phyloP scores from a whole-genome alignment of 768 basidiomycete species.

The Porphyrellus cyaneotinctus region DNA sequence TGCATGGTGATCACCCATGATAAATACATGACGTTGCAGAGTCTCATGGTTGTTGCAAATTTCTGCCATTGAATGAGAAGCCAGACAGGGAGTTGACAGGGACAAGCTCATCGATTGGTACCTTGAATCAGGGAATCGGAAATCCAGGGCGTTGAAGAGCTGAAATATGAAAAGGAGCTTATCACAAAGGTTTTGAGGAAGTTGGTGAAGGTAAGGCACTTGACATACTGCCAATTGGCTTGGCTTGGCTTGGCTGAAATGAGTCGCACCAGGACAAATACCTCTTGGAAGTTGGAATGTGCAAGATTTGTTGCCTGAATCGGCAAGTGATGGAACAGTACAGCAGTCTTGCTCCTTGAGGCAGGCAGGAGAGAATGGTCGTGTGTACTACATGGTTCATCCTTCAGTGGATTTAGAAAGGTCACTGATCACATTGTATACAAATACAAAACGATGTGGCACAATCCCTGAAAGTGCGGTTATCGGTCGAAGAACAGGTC shows the following conservation, averaged over 20 bases:
- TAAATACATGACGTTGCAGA: constrained; percentile 87
- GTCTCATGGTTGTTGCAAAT: constrained; percentile 83
- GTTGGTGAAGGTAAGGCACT: constrained; percentile 71
- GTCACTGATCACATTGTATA: constrained; percentile 73
- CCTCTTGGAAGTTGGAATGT: constrained; percentile 81
- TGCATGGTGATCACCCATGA: constrained; percentile 95
- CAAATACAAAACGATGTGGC: constrained; percentile 52
- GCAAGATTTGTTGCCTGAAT: constrained; percentile 67
- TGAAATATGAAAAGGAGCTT: constrained; percentile 88
- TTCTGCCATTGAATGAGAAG: constrained; percentile 68
- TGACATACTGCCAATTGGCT: not conserved
- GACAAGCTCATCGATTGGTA: constrained; percentile 98
- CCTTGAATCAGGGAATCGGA: constrained; percentile 85
- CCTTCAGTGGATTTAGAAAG: constrained; percentile 74
- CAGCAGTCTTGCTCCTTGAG: constrained; percentile 46
- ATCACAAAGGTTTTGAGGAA: constrained; percentile 86
- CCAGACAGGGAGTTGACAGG: constrained; percentile 72
- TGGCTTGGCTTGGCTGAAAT: constrained; percentile 1
- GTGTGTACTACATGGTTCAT: constrained; percentile 88
- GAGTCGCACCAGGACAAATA: constrained; percentile 64
- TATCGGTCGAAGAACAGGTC: constrained; percentile 40
- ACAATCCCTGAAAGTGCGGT: constrained; percentile 47
- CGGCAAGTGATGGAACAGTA: constrained; percentile 53
- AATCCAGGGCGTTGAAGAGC: constrained; percentile 75
- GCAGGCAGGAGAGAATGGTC: constrained; percentile 53